These are phyloP conservation scores for Iris pallida DNA, from an alignment of 116 monocot genomes.

Conservation along the genomic window DNA sequence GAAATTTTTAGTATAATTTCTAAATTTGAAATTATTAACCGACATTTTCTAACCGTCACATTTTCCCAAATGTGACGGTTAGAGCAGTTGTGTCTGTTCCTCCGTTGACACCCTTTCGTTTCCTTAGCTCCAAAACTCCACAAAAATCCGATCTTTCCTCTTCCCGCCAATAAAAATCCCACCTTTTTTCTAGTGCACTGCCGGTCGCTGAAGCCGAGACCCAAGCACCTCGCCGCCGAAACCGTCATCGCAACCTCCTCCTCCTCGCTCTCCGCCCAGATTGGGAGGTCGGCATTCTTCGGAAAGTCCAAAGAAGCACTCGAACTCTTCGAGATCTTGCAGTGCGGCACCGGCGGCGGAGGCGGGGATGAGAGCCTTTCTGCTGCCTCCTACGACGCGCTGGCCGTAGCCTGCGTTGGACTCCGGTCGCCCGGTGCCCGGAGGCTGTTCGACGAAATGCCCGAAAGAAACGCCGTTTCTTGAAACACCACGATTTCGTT, in stretches of 20 bases:
- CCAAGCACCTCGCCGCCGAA: neutral
- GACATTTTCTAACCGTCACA: too few species aligned
- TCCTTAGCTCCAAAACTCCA: too few species aligned
- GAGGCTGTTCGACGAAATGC: slow-evolving; percentile 69
- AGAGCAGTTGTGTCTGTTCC: too few species aligned
- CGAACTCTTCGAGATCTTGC: slow-evolving; percentile 64
- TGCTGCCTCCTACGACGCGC: slow-evolving; percentile 46
- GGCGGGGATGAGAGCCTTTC: neutral
- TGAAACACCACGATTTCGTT: slow-evolving; percentile 73
- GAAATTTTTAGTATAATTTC: too few species aligned
- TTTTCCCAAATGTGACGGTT: too few species aligned
- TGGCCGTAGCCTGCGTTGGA: slow-evolving; percentile 48
- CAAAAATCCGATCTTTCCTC: slow-evolving; percentile 13
- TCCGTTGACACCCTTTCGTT: too few species aligned
- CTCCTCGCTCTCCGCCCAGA: slow-evolving; percentile 24
- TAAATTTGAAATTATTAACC: too few species aligned
- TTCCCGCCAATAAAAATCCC: slow-evolving; percentile 5
- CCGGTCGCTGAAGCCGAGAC: slow-evolving; percentile 16
- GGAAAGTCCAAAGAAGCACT: slow-evolving; percentile 60
- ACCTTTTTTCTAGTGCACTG: slow-evolving; percentile 22
- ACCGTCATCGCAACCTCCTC: neutral
- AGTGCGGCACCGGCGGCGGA: neutral
- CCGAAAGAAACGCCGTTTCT: slow-evolving; percentile 34
- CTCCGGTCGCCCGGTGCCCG: slow-evolving; percentile 51
- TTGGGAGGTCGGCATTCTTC: slow-evolving; percentile 53